Evolutionary conservation across 805 yeast genomes (phyloP).

Genomic region (Lachancea dasiensis): DNA sequence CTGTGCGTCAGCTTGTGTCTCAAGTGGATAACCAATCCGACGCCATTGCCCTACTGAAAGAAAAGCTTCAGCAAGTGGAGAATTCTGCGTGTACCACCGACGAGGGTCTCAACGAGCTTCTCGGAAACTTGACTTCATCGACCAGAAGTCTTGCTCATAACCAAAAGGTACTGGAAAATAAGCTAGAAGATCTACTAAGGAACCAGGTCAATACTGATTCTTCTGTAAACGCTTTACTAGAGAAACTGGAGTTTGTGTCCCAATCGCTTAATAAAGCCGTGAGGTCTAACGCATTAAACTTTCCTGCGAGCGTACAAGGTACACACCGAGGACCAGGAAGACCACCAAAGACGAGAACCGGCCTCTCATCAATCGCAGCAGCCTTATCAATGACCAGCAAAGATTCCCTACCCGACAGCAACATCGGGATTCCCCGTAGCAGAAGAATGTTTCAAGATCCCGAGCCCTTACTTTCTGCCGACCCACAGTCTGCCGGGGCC

Average conservation of each 20-base stretch:
- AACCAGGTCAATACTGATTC: conserved; percentile 34
- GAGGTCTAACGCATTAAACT: conserved; percentile 4
- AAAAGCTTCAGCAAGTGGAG: conserved; percentile 9
- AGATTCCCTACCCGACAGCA: conserved; percentile 25
- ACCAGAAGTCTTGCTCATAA: conserved; percentile 29
- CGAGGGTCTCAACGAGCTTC: conserved; percentile 9
- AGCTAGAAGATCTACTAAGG: conserved; percentile 30
- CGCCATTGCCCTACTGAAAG: conserved; percentile 8
- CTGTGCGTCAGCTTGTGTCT: conserved; percentile 2
- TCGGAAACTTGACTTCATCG: conserved; percentile 23
- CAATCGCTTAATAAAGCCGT: conserved; percentile 10
- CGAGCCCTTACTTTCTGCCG: conserved; percentile 1
- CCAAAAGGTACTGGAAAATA: conserved; percentile 32
- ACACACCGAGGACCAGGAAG: conserved; percentile 32
- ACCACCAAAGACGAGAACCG: conserved; percentile 17
- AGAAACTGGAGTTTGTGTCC: conserved; percentile 6
- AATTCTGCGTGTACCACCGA: conserved; percentile 10
- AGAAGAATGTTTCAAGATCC: conserved; percentile 31
- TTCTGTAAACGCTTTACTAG: conserved; percentile 22
- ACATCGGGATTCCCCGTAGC: conserved; percentile 26
- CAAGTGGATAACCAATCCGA: conserved; percentile 8
- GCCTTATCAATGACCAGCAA: conserved; percentile 13
- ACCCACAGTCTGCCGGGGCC: conserved; percentile 5
- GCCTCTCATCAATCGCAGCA: conserved; percentile 4
- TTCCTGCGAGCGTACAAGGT: conserved; percentile 6